Conservation (phyloP, 371 early-diverging fungal species). For the Mortierella sp. region DNA sequence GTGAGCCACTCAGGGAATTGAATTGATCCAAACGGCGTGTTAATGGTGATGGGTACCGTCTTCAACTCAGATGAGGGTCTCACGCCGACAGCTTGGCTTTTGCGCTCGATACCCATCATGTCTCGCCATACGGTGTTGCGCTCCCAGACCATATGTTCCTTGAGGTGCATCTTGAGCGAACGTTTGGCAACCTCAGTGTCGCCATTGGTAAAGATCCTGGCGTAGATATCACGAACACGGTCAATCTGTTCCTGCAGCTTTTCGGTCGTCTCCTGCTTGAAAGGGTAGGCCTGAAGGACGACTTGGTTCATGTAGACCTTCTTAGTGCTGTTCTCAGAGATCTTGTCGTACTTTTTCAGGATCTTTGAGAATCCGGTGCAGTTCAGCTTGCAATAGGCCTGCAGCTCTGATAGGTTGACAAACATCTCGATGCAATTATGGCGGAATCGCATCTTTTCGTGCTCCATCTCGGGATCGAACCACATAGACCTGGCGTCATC, state of each 20-base stretch:
- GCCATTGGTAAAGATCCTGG: conserved; percentile 65
- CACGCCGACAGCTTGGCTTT: conserved; percentile 77
- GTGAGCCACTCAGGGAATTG: conserved; percentile 59
- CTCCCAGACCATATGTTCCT: conserved; percentile 96
- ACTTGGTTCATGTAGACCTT: conserved; percentile 65
- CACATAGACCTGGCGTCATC: conserved; percentile 45
- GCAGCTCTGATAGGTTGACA: conserved; percentile 86
- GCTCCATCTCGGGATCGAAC: conserved; percentile 56
- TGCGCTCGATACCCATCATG: conserved; percentile 93
- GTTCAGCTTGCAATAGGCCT: conserved; percentile 94
- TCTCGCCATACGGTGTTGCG: conserved; percentile 98
- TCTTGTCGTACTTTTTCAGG: conserved; percentile 97
- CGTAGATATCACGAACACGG: conserved; percentile 70
- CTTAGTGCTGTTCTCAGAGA: conserved; percentile 65
- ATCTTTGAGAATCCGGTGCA: conserved; percentile 96
- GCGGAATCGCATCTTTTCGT: conserved; percentile 47
- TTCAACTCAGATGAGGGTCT: conserved; percentile 52
- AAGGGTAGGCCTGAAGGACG: conserved; percentile 76
- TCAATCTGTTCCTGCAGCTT: conserved; percentile 75
- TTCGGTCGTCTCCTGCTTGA: conserved; percentile 68
- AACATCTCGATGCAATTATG: conserved; percentile 73
- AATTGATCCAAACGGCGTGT: conserved; percentile 64
- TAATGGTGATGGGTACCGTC: conserved; percentile 32
- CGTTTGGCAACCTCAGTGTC: conserved; percentile 73
- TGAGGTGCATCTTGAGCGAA: conserved; percentile 85